A percentile compares a stretch with the other conserved stretches of the same genome.
Conservation (phyloP, 169 alveolate genomes). For the Plasmodium inui region DNA sequence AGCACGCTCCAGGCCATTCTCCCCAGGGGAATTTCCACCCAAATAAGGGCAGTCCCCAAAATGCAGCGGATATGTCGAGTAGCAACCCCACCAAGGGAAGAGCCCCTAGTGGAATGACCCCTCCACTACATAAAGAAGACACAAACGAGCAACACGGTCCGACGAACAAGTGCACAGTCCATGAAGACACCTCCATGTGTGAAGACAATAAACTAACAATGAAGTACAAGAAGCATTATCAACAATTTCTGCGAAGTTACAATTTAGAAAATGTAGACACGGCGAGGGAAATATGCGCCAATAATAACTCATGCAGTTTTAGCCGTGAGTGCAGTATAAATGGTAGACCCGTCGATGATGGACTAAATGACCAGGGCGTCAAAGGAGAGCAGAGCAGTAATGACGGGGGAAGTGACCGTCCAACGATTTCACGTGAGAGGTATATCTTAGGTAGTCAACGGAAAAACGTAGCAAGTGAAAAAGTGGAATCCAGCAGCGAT, state of each 20-base stretch:
- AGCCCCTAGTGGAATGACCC: not conserved
- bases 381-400: not conserved
- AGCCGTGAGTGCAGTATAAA: not conserved
- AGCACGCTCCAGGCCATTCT: not conserved
- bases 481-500: not conserved
- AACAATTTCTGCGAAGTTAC: slow-evolving; percentile 6
- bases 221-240: slow-evolving; percentile 25
- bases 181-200: not conserved
- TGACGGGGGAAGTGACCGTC: not conserved
- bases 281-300: not conserved
- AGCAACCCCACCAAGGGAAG: not conserved
- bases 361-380: not conserved
- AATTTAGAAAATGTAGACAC: slow-evolving; percentile 19
- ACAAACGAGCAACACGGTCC: not conserved
- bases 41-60: not conserved
- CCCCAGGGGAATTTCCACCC: not conserved
- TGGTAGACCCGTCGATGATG: not conserved
- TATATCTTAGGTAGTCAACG: not conserved
- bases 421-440: not conserved
- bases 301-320: not conserved
- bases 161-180: not conserved
- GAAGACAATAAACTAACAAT: not conserved
- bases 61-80: not conserved
- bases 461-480: not conserved
- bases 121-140: not conserved